phyloP scores from a whole-genome alignment of 495 filamentous ascomycete genomes.

The Neurospora sp. region DNA sequence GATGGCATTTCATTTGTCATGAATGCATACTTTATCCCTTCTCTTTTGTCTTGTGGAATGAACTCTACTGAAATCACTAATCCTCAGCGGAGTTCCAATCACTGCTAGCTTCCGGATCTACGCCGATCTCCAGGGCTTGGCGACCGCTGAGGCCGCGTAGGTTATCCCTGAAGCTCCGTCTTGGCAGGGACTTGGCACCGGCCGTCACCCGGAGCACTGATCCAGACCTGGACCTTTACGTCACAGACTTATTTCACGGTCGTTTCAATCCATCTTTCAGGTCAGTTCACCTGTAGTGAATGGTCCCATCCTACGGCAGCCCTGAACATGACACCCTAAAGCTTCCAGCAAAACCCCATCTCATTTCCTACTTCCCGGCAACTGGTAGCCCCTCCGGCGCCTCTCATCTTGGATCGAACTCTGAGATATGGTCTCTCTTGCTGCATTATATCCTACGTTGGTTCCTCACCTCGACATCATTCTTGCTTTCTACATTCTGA shows the following conservation, averaged over 20 bases:
- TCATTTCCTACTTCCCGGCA: not conserved
- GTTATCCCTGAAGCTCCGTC: not conserved
- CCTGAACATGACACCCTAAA: too few relatives aligned
- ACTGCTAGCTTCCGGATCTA: not conserved
- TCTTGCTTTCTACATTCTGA: accelerated
- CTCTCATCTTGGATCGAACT: not conserved
- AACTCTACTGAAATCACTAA: not conserved
- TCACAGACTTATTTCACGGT: not conserved
- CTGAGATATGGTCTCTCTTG: not conserved
- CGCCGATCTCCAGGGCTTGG: not conserved
- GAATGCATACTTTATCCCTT: not conserved
- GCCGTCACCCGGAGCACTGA: not conserved
- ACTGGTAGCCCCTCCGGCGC: not conserved
- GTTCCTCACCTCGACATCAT: not conserved
- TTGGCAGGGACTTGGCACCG: not conserved
- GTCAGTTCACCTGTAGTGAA: not conserved
- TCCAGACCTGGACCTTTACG: not conserved
- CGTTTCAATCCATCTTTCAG: not conserved
- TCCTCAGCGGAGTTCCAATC: not conserved
- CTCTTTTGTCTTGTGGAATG: not conserved
- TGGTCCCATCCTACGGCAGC: not conserved
- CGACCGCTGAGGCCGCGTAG: not conserved
- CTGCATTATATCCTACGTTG: not conserved
- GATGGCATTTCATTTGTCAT: not conserved
- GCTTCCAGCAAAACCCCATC: not conserved